phyloP scores from a whole-genome alignment of 2,329 filamentous ascomycete genomes.

The Paracoccidioides brasiliensis region DNA sequence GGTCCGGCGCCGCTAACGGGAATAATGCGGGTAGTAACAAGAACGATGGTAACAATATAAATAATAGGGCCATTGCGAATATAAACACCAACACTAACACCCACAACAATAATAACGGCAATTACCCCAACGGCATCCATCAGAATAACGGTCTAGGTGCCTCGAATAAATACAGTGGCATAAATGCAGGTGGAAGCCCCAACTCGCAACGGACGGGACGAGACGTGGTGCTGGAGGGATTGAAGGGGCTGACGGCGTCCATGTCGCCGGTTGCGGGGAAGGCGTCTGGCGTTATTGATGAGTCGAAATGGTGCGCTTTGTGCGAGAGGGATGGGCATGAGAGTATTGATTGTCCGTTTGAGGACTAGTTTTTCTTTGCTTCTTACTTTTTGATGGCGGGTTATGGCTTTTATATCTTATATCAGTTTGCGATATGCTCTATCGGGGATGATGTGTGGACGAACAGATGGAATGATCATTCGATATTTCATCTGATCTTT shows the following conservation, averaged over 20 bases:
- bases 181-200: conserved; percentile 3
- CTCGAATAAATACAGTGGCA: conserved; percentile 2
- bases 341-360: conserved; percentile 87
- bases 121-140: background rate
- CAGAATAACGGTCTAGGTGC: background rate
- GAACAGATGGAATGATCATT: too few relatives aligned
- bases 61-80: background rate
- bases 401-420: too few relatives aligned
- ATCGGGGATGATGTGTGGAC: too few relatives aligned
- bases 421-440: too few relatives aligned
- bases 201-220: conserved; percentile 27
- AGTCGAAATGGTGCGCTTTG: conserved; percentile 88
- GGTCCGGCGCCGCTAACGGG: conserved; percentile 18
- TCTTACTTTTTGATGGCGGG: background rate
- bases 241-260: conserved; percentile 29
- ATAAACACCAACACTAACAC: conserved; percentile 13
- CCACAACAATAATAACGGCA: conserved; percentile 2
- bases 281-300: conserved; percentile 63
- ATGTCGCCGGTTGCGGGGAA: conserved; percentile 60
- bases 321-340: conserved; percentile 95
- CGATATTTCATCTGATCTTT: too few relatives aligned
- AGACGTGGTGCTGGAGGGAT: conserved; percentile 30
- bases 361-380: conserved; percentile 42
- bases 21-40: conserved; percentile 3
- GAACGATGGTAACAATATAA: too few relatives aligned